phyloP scores from a whole-genome alignment of 306 rosid genomes.

The Nissolia schottii region DNA sequence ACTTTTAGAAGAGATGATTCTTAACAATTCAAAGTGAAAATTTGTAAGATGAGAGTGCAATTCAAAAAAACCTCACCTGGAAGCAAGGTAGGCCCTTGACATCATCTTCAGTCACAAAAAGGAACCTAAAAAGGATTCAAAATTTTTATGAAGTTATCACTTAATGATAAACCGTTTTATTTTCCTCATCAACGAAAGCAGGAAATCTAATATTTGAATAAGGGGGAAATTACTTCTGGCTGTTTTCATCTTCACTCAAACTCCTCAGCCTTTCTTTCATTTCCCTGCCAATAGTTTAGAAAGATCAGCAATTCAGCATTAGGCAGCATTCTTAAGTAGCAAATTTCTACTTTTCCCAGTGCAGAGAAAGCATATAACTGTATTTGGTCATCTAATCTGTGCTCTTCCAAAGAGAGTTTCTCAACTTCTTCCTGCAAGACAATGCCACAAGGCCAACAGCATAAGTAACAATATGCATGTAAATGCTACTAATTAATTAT shows the following conservation, averaged over 20 bases:
- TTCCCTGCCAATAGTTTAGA: constrained; percentile 50
- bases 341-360: constrained; percentile 3
- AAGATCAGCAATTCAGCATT: constrained; percentile 28
- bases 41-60: background rate
- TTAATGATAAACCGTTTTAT: background rate
- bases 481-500: constrained; percentile 3
- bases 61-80: constrained; percentile 42
- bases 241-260: constrained; percentile 79
- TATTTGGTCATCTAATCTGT: constrained; percentile 72
- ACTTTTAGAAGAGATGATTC: no score
- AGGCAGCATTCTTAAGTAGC: constrained; percentile 10
- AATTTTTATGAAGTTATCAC: background rate
- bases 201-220: constrained; percentile 7
- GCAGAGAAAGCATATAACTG: constrained; percentile 51
- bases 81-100: constrained; percentile 84
- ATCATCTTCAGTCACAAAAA: constrained; percentile 92
- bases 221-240: constrained; percentile 55
- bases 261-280: constrained; percentile 84
- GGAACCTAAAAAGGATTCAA: constrained; percentile 51
- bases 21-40: no score
- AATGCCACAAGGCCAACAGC: constrained; percentile 27
- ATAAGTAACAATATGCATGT: constrained; percentile 20
- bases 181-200: background rate
- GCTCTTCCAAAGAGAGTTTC: constrained; percentile 72
- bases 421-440: constrained; percentile 86